phyloP scores from a whole-genome alignment of 1,284 basidiomycete genomes.

The Polyporus tsugae region DNA sequence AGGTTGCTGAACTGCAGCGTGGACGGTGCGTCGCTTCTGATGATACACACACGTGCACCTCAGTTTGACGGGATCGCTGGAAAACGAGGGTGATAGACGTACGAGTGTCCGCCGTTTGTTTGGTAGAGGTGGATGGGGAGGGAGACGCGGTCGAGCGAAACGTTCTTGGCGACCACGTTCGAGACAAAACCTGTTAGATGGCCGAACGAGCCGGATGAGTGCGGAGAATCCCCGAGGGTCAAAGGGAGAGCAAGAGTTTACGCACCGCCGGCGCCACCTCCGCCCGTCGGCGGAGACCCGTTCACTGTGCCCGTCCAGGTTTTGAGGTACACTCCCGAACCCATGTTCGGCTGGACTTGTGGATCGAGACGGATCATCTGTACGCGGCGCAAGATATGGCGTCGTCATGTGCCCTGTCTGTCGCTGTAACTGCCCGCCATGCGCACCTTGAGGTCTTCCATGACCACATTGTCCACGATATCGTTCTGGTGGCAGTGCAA shows the following conservation, averaged over 20 bases:
- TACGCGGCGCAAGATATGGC: not conserved
- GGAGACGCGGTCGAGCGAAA: slow-evolving; percentile 56
- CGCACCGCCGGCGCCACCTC: slow-evolving; percentile 63
- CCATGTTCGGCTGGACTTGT: slow-evolving; percentile 63
- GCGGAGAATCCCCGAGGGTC: too few relatives aligned
- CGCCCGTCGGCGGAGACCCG: slow-evolving; percentile 67
- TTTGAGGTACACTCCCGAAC: slow-evolving; percentile 67
- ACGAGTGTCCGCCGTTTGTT: slow-evolving; percentile 60
- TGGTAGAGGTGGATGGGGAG: slow-evolving; percentile 59
- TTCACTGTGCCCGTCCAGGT: slow-evolving; percentile 64
- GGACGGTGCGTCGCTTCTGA: slow-evolving; percentile 58
- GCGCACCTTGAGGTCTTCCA: slow-evolving; percentile 57
- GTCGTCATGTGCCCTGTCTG: too few relatives aligned
- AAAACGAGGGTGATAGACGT: slow-evolving; percentile 24
- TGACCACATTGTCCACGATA: slow-evolving; percentile 60
- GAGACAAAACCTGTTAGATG: slow-evolving; percentile 52
- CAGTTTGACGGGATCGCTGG: not conserved
- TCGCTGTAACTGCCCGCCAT: not conserved
- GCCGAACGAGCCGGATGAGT: not conserved
- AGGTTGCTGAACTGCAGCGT: slow-evolving; percentile 57
- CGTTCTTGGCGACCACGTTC: slow-evolving; percentile 56
- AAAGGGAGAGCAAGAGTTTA: not conserved
- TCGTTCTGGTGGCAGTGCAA: slow-evolving; percentile 50
- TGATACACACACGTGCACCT: too few relatives aligned
- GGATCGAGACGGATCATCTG: slow-evolving; percentile 57